Conservation (phyloP, 345 rosid species). For the Rubroshorea leprosula region DNA sequence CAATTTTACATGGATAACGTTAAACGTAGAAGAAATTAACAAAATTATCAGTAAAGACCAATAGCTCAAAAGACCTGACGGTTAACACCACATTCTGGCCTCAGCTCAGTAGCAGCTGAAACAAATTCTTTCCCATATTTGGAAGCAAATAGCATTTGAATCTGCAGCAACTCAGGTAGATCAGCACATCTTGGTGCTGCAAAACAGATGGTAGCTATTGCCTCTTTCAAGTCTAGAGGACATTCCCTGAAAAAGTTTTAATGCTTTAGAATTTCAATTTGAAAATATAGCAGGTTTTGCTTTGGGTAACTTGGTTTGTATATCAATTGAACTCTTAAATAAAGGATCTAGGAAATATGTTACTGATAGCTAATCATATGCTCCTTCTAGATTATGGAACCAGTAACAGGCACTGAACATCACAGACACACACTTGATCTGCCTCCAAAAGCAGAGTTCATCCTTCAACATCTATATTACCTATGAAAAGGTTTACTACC, state of each 20-base stretch:
- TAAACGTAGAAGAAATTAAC: neutral
- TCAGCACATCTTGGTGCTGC: slow-evolving; percentile 99
- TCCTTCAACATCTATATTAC: too few species aligned
- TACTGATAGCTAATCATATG: neutral
- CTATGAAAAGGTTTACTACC: too few species aligned
- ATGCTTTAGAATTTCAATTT: slow-evolving; percentile 6
- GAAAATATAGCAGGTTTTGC: slow-evolving; percentile 1
- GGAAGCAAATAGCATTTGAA: slow-evolving; percentile 68
- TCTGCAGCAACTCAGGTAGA: slow-evolving; percentile 84
- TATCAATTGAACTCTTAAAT: neutral
- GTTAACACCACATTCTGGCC: slow-evolving; percentile 94
- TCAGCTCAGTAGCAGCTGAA: slow-evolving; percentile 86
- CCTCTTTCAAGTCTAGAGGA: slow-evolving; percentile 91
- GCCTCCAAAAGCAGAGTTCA: too few species aligned
- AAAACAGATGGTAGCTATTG: slow-evolving; percentile 88
- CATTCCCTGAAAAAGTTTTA: slow-evolving; percentile 66
- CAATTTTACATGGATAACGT: slow-evolving; percentile 10
- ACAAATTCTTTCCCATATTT: slow-evolving; percentile 92
- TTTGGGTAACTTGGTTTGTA: neutral
- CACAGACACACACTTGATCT: neutral
- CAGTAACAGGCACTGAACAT: neutral
- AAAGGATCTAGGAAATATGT: neutral
- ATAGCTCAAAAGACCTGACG: slow-evolving; percentile 59
- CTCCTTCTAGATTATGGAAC: neutral
- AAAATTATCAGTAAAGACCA: neutral